Conservation (phyloP, 2,329 filamentous ascomycete species). For the Trichoderma pleuroti region DNA sequence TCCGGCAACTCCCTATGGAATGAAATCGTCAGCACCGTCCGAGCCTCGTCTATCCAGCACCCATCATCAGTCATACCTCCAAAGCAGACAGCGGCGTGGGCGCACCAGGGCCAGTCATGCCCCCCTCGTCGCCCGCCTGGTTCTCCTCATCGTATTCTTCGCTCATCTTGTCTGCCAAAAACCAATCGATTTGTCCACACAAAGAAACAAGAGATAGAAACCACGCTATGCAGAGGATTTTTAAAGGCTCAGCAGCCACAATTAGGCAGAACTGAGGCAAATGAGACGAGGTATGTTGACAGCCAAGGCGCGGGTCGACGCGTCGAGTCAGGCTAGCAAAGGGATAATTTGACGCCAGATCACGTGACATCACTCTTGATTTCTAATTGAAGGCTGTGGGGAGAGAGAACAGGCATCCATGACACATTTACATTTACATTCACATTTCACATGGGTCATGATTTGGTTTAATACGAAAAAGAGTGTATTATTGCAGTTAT, state of each 20-base stretch:
- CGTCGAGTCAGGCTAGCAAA: conserved; percentile 30
- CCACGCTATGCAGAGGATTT: background rate
- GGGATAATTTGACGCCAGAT: conserved; percentile 34
- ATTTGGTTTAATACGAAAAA: background rate
- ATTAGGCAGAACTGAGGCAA: conserved; percentile 18
- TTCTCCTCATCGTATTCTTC: conserved; percentile 65
- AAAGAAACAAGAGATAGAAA: background rate
- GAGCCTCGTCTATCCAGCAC: background rate
- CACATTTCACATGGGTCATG: background rate
- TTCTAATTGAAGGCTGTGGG: conserved; percentile 7
- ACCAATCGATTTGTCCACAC: background rate
- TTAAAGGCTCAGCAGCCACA: background rate
- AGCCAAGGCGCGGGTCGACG: conserved; percentile 33
- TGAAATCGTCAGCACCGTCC: background rate
- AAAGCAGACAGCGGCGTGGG: conserved; percentile 82
- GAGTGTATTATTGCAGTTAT: background rate
- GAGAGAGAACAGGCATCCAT: background rate
- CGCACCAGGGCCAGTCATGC: conserved; percentile 80
- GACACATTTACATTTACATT: background rate
- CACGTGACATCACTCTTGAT: conserved; percentile 31
- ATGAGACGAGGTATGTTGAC: conserved; percentile 24
- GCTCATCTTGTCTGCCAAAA: conserved; percentile 37
- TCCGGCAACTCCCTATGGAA: conserved; percentile 72
- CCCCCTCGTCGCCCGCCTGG: conserved; percentile 64
- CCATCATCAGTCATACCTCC: conserved; percentile 59